These are phyloP conservation scores for Euptelea pleiosperma DNA, from an alignment of 164 flowering plant species.

Conservation along the genomic window DNA sequence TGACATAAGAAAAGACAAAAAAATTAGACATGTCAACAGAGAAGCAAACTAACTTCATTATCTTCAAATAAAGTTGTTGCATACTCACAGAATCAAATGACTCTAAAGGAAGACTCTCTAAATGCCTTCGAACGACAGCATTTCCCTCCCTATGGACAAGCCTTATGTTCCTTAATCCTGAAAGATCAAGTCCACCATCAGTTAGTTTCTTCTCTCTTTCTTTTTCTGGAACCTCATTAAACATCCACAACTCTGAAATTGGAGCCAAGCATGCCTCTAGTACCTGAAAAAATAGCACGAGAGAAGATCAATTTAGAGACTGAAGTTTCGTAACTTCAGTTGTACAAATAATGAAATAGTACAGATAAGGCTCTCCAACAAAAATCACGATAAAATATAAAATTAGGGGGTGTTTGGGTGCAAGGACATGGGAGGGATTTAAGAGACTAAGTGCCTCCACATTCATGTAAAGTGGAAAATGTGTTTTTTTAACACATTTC, in stretches of 20 bases:
- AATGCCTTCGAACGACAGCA: constrained; percentile 81
- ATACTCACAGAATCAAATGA: constrained; percentile 91
- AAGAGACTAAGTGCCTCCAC: neutral
- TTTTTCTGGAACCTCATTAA: constrained; percentile 77
- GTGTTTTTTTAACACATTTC: neutral
- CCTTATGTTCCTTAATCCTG: constrained; percentile 54
- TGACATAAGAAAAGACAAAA: too few species aligned
- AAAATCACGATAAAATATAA: too few species aligned
- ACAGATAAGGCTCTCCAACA: too few species aligned
- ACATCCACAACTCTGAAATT: constrained; percentile 93
- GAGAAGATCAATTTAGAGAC: neutral
- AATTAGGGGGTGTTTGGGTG: neutral
- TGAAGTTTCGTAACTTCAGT: too few species aligned
- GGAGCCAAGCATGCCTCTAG: constrained; percentile 79
- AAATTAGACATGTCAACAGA: neutral
- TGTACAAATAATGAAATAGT: too few species aligned
- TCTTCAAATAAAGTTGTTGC: constrained; percentile 6
- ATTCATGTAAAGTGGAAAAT: neutral
- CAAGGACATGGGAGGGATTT: too few species aligned
- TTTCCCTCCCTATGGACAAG: constrained; percentile 90
- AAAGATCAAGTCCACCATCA: constrained; percentile 83
- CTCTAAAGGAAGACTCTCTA: constrained; percentile 86
- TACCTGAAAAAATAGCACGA: constrained; percentile 40
- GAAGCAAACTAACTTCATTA: neutral
- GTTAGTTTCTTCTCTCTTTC: constrained; percentile 76